Evolutionary conservation across 768 basidiomycete species (phyloP).

Genomic region (Lactifluus hygrophoroides): DNA sequence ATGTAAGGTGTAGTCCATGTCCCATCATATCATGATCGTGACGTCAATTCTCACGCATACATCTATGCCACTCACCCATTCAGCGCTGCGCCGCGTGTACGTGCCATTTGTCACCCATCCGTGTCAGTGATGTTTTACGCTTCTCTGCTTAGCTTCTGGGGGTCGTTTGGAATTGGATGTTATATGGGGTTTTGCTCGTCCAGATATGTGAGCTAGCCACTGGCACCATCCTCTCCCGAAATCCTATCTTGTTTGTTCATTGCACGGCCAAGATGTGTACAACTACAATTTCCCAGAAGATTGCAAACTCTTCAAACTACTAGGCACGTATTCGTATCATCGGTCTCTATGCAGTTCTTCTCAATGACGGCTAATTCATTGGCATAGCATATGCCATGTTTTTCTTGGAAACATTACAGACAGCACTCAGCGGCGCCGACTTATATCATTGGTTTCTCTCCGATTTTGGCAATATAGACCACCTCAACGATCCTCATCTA

Average conservation of each 20-base stretch:
- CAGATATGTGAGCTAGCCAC: background rate
- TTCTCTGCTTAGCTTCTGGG: background rate
- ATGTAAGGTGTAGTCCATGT: conserved; percentile 1
- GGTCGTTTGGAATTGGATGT: conserved; percentile 2
- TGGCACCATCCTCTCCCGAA: background rate
- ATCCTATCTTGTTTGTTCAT: background rate
- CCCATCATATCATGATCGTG: no score
- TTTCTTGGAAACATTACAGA: background rate
- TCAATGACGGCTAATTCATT: no score
- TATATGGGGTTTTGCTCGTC: conserved; percentile 7
- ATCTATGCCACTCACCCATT: background rate
- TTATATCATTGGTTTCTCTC: background rate
- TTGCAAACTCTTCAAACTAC: background rate
- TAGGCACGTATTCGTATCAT: background rate
- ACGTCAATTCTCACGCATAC: background rate
- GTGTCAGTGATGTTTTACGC: background rate
- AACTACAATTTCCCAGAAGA: conserved; percentile 7
- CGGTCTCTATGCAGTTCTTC: background rate
- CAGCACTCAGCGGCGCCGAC: background rate
- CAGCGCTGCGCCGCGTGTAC: background rate
- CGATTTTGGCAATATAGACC: background rate
- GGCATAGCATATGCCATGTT: background rate
- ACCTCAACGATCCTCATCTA: background rate
- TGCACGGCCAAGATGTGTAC: conserved; percentile 1
- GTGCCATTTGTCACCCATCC: background rate